Evolutionary conservation across 805 yeast genomes (phyloP), one percentile per base, ranked within the genome.

Genomic region (Metschnikowia gruessii): DNA sequence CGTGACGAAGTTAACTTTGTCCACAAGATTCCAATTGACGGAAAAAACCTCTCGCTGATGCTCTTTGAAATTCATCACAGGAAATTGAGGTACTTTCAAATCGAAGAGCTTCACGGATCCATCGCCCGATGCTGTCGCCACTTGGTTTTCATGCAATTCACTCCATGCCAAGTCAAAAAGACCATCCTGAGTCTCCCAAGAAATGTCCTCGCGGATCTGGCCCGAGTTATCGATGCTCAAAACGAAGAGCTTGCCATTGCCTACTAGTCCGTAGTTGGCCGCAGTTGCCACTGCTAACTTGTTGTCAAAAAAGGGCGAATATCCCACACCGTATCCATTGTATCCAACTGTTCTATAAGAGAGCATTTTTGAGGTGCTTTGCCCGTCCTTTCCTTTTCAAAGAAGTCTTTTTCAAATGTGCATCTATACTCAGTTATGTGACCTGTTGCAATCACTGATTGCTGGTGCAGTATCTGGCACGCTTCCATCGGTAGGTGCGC

Each of bases 151-250:
- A 64, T 92, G 92, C 5, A 74, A 44, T 63, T 92, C 99, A 46
- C 91, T 85, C 98, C 98, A 92, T 0, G 92, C 80, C 1, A 86
- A 68, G 58, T 87, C 95, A 58, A 87, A 90, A 15, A 91, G 70
- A 5, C 97, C 96, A 66, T 92, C 99, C 64, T 92, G 97, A 0
- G 98, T 92, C 50, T 89, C 89, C 70, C 87, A 92, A 13, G 77
- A 63, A 4, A 75, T 66, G 38, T 79, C 81, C 33, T 75, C 76
- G 4, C 59, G 57, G 15, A 88, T 74, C n/a, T 54, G 57, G 0
- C 98, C 98, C 50, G 73, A 68, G 18, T 81, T 79, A 43, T 76
- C 79, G 39, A 92, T 86, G 40, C 81, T 81, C 19, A 92, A 69
- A 1, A 92, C 72, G 55, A 72, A 83, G 24, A 92, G 69, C 55